phyloP scores from a whole-genome alignment of 1,139 yeast genomes.

The Pichia sp. region DNA sequence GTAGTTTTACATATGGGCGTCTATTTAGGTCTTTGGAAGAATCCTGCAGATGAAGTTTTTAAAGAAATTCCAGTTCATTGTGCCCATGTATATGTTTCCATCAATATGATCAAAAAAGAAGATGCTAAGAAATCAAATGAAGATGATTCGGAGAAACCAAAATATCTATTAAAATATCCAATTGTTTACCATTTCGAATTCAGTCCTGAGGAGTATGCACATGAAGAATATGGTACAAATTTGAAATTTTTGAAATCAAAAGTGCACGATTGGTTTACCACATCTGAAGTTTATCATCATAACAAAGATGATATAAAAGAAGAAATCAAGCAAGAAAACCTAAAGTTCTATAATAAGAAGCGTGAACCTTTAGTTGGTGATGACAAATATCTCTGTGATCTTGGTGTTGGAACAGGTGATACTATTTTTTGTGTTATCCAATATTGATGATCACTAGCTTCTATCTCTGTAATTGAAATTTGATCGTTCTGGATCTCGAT shows the following conservation, averaged over 20 bases:
- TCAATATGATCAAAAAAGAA: conserved; percentile 33
- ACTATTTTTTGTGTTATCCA: conserved; percentile 43
- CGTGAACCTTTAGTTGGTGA: conserved; percentile 30
- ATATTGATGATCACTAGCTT: conserved; percentile 3
- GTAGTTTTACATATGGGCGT: conserved; percentile 42
- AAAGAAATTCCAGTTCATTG: conserved; percentile 69
- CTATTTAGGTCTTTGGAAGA: conserved; percentile 44
- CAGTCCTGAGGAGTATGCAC: conserved; percentile 71
- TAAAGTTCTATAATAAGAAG: conserved; percentile 29
- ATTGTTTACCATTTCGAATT: conserved; percentile 66
- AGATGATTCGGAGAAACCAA: conserved; percentile 8
- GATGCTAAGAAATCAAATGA: conserved; percentile 18
- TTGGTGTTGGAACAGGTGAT: conserved; percentile 63
- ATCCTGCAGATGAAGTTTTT: conserved; percentile 60
- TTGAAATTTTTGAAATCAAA: conserved; percentile 53
- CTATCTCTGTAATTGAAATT: background rate
- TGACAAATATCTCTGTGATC: conserved; percentile 48
- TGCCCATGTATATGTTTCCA: conserved; percentile 58
- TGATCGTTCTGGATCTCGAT: background rate
- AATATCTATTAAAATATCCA: conserved; percentile 32
- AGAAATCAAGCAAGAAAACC: conserved; percentile 28
- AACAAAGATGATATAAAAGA: conserved; percentile 25
- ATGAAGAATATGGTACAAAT: conserved; percentile 66
- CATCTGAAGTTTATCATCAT: conserved; percentile 38
- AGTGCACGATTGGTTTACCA: conserved; percentile 44